phyloP scores from a whole-genome alignment of 441 rosid genomes.

The Syzygium malaccense region DNA sequence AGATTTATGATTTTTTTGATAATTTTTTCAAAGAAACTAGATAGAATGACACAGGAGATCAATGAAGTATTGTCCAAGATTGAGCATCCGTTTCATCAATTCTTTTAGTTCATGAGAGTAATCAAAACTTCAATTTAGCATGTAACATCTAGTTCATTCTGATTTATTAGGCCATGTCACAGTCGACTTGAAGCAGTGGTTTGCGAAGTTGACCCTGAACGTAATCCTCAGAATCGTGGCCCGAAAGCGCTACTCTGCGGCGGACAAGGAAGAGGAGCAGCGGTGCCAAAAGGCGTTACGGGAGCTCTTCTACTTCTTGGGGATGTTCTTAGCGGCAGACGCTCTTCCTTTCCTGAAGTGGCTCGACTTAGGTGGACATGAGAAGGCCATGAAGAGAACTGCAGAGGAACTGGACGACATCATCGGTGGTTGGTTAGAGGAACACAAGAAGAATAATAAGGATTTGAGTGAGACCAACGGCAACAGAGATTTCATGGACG shows the following conservation, averaged over 20 bases:
- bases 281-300: constrained; percentile 19
- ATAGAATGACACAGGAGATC: neutral
- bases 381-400: constrained; percentile 38
- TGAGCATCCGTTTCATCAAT: neutral
- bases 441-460: constrained; percentile 15
- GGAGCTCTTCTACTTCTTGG: constrained; percentile 20
- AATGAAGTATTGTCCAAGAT: neutral
- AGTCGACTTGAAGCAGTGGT: constrained; percentile 35
- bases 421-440: constrained; percentile 27
- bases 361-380: constrained; percentile 46
- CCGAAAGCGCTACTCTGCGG: constrained; percentile 18
- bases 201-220: constrained; percentile 24
- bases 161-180: neutral
- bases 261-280: constrained; percentile 7
- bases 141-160: neutral
- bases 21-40: neutral
- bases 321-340: constrained; percentile 28
- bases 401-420: constrained; percentile 28
- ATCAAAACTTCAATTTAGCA: neutral
- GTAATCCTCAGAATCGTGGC: constrained; percentile 34
- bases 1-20: too few relatives aligned
- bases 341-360: constrained; percentile 36
- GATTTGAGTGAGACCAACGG: neutral
- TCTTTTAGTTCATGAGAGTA: neutral
- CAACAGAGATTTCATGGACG: constrained; percentile 29